A percentile compares a stretch with the other conserved stretches of the same genome.
phyloP scores from a whole-genome alignment of 345 rosid genomes.

The Passiflora organensis region DNA sequence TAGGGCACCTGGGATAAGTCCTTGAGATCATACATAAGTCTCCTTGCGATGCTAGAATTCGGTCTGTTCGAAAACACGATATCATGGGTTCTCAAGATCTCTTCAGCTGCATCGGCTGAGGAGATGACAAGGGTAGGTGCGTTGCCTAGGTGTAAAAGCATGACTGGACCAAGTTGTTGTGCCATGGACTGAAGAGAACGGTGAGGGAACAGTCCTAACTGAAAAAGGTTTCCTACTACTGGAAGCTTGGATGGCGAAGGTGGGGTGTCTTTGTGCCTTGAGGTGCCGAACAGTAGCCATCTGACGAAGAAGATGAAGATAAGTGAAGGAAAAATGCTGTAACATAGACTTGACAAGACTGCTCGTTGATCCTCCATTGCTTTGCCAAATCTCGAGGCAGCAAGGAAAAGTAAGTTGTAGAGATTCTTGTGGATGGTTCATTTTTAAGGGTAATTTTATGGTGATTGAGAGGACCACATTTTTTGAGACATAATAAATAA shows the following conservation, averaged over 20 bases:
- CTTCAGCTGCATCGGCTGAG: slow-evolving; percentile 40
- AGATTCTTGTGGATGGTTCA: no score
- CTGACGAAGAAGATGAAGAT: not conserved
- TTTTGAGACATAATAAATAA: no score
- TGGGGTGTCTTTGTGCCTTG: slow-evolving; percentile 9
- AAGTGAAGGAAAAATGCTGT: no score
- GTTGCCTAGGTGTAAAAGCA: slow-evolving; percentile 50
- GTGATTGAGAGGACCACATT: no score
- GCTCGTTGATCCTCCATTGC: no score
- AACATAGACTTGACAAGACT: no score
- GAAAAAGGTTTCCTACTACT: slow-evolving; percentile 57
- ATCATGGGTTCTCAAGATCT: slow-evolving; percentile 56
- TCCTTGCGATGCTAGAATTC: slow-evolving; percentile 4
- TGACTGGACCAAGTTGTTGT: slow-evolving; percentile 46
- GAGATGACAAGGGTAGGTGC: slow-evolving; percentile 46
- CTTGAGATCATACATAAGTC: slow-evolving; percentile 31
- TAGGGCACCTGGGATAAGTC: slow-evolving; percentile 44
- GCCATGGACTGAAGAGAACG: slow-evolving; percentile 36
- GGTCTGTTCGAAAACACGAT: slow-evolving; percentile 43
- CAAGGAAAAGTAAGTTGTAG: no score
- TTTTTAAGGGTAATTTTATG: no score
- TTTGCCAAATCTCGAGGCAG: no score
- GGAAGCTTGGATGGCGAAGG: slow-evolving; percentile 55
- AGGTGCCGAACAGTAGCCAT: not conserved
- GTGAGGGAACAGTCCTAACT: slow-evolving; percentile 44